These are phyloP conservation scores for Avicennia marina DNA, from an alignment of 257 asterid species.

Conservation along the genomic window DNA sequence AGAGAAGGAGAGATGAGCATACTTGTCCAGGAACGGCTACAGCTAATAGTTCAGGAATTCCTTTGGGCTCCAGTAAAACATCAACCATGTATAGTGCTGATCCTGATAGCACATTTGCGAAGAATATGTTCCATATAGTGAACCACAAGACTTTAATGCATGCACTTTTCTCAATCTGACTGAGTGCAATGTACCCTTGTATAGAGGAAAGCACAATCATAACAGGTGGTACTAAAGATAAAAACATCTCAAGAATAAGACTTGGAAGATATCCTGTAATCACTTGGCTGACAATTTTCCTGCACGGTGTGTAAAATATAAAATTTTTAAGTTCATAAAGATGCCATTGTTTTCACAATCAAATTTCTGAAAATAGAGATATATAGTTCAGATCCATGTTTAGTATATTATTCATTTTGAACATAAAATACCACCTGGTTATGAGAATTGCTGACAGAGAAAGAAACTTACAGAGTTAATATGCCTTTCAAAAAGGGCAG, in stretches of 20 bases:
- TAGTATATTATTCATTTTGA: conserved; percentile 2
- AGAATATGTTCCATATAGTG: conserved; percentile 89
- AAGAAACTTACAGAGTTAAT: conserved; percentile 55
- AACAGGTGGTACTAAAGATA: conserved; percentile 64
- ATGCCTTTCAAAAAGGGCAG: conserved; percentile 73
- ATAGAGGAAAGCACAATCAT: conserved; percentile 80
- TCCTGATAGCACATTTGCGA: conserved; percentile 90
- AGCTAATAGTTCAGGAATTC: conserved; percentile 70
- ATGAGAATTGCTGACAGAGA: not conserved
- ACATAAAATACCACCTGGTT: not conserved
- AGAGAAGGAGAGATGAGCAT: conserved; percentile 16
- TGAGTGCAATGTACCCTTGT: conserved; percentile 86
- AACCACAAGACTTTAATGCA: conserved; percentile 83
- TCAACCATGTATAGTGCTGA: conserved; percentile 64
- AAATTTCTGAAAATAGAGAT: too few relatives aligned
- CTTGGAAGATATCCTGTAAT: conserved; percentile 97
- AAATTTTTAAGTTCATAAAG: not conserved
- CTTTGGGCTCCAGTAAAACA: conserved; percentile 73
- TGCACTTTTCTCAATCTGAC: conserved; percentile 90
- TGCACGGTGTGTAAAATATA: conserved; percentile 32
- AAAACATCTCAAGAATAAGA: conserved; percentile 72
- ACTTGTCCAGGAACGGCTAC: conserved; percentile 99
- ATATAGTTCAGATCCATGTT: too few relatives aligned
- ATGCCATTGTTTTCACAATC: too few relatives aligned
- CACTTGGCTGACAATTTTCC: conserved; percentile 67